Evolutionary conservation across 192 early-diverging fungal genomes (phyloP).

Genomic region (Podila horticola): DNA sequence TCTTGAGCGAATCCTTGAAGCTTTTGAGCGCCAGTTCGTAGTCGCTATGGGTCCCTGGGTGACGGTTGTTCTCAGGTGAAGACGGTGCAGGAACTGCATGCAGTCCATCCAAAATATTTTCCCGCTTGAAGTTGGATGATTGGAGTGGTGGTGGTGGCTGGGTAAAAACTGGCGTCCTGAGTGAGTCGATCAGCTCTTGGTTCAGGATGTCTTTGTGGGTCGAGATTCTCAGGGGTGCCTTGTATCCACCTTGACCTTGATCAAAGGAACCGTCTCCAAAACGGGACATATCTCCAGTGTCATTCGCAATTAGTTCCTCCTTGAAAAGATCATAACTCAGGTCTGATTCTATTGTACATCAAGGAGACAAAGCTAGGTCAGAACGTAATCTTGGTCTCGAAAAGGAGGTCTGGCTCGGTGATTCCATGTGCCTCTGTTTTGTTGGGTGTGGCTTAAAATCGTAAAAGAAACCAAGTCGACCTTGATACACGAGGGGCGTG

Average conservation of each 20-base stretch:
- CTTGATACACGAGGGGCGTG: too few species aligned
- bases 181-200: slow-evolving; percentile 31
- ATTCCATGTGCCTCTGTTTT: not conserved
- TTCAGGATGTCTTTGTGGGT: slow-evolving; percentile 35
- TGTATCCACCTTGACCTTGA: not conserved
- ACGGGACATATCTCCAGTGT: slow-evolving; percentile 26
- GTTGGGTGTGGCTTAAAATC: not conserved
- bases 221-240: not conserved
- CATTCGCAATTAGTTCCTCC: slow-evolving; percentile 33
- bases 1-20: slow-evolving; percentile 40
- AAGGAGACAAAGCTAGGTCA: not conserved
- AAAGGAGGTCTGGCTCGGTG: not conserved
- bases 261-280: slow-evolving; percentile 13
- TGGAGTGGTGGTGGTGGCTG: slow-evolving; percentile 20
- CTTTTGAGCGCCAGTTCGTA: slow-evolving; percentile 32
- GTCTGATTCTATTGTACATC: slow-evolving; percentile 28
- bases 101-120: slow-evolving; percentile 22
- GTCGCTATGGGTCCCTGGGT: slow-evolving; percentile 1
- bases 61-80: not conserved
- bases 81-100: slow-evolving; percentile 16
- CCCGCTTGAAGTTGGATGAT: slow-evolving; percentile 14
- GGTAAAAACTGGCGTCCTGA: slow-evolving; percentile 18
- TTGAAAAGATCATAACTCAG: slow-evolving; percentile 51
- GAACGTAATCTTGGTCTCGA: not conserved
- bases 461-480: too few species aligned